Percentiles rank a stretch among this genome's conserved stretches.
Conservation (phyloP, 176 grass and related monocot genomes). For the Rhipidocladum racemiflorum region DNA sequence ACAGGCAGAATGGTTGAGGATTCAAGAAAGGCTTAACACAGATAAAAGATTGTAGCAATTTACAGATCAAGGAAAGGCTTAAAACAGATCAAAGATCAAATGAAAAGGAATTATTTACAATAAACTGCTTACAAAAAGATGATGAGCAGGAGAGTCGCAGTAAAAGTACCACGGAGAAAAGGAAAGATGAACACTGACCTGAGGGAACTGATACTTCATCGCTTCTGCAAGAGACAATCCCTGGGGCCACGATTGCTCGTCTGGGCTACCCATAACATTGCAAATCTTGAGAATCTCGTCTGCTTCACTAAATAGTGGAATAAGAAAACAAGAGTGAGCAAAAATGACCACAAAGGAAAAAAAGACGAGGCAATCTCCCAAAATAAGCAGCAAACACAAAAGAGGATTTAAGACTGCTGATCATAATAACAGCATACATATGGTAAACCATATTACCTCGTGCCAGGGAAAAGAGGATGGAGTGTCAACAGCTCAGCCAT, state of each 20-base stretch:
- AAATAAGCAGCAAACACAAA: too few relatives aligned
- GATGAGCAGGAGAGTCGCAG: not conserved
- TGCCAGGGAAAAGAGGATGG: constrained; percentile 90
- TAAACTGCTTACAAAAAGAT: constrained; percentile 24
- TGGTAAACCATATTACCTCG: constrained; percentile 59
- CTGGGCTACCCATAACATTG: constrained; percentile 82
- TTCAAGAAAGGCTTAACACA: constrained; percentile 3
- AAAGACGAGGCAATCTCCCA: too few relatives aligned
- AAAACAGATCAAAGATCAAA: not conserved
- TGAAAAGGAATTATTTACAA: not conserved
- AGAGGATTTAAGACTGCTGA: not conserved
- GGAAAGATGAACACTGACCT: constrained; percentile 45
- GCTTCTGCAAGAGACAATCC: constrained; percentile 76
- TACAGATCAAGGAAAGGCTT: constrained; percentile 4
- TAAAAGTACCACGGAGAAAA: not conserved
- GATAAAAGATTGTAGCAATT: not conserved
- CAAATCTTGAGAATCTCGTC: constrained; percentile 97
- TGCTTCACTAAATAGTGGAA: constrained; percentile 63
- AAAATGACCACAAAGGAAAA: not conserved
- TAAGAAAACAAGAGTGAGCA: constrained; percentile 19
- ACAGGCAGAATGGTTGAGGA: not conserved
- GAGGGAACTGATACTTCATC: constrained; percentile 91
- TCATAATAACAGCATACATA: constrained; percentile 16
- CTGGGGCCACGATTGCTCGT: constrained; percentile 76
- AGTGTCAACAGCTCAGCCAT: constrained; percentile 97